Evolutionary conservation across 306 rosid species (phyloP).

Genomic region (Cicer arietinum): DNA sequence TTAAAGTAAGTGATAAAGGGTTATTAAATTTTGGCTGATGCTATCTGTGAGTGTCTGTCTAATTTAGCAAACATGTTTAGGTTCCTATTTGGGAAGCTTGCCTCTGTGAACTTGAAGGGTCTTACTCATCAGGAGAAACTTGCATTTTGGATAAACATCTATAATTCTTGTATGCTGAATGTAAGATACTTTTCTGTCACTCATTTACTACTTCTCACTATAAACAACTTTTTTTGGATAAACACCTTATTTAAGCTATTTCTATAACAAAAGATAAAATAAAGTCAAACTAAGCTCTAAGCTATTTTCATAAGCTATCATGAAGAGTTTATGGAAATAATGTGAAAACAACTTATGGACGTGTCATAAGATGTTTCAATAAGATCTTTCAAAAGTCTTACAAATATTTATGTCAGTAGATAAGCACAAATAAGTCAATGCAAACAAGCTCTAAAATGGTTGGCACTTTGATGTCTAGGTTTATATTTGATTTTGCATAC

Average conservation of each 20-base stretch:
- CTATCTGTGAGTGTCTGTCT: conserved; percentile 12
- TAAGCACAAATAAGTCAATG: too few species aligned
- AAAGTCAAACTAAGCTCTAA: too few species aligned
- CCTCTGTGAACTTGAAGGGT: conserved; percentile 75
- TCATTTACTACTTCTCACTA: conserved; percentile 16
- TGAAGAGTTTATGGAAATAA: too few species aligned
- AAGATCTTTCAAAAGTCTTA: too few species aligned
- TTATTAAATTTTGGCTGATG: conserved; percentile 23
- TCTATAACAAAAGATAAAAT: too few species aligned
- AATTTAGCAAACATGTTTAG: conserved; percentile 51
- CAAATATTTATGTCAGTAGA: too few species aligned
- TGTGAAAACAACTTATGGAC: too few species aligned
- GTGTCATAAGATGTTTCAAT: too few species aligned
- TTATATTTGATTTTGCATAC: conserved; percentile 26
- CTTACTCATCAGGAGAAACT: conserved; percentile 94
- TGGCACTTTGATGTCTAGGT: neutral
- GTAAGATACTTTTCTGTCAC: conserved; percentile 55
- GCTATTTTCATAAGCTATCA: too few species aligned
- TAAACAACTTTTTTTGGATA: too few species aligned
- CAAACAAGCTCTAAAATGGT: neutral
- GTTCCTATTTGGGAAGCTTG: conserved; percentile 72
- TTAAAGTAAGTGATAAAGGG: conserved; percentile 67
- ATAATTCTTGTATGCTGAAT: conserved; percentile 90
- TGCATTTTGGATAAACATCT: conserved; percentile 95
- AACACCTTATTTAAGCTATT: too few species aligned